These are phyloP conservation scores for Luffa aegyptiaca DNA, from an alignment of 306 rosid genomes.

Conservation along the genomic window DNA sequence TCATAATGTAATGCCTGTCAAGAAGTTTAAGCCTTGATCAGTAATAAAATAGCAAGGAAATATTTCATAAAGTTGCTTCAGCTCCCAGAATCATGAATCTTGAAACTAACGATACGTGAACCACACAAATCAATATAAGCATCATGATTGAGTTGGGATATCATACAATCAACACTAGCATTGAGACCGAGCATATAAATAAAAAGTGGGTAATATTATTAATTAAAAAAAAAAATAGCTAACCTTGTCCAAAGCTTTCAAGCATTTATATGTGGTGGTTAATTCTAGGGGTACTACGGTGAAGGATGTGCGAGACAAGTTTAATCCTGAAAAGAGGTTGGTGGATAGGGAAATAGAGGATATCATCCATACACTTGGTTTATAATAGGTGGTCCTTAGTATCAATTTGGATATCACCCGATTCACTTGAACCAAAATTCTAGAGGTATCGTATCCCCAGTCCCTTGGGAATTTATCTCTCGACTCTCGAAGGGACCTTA, in stretches of 20 bases:
- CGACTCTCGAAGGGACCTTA: not conserved
- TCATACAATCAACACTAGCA: not conserved
- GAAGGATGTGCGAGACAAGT: not conserved
- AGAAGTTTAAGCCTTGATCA: slow-evolving; percentile 20
- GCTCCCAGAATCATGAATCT: not conserved
- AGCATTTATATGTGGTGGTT: not conserved
- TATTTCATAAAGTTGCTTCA: not conserved
- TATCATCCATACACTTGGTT: not conserved
- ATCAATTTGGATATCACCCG: not conserved
- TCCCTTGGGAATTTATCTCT: not conserved
- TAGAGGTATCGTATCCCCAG: not conserved
- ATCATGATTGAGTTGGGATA: not conserved
- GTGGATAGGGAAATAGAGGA: not conserved
- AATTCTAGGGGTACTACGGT: not conserved
- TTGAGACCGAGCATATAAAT: not conserved
- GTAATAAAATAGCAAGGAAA: slow-evolving; percentile 7
- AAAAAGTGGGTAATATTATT: not conserved
- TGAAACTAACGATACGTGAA: not conserved
- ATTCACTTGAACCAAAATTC: not conserved
- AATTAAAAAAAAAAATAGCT: not conserved
- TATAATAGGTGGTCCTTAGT: not conserved
- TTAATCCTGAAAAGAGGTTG: not conserved
- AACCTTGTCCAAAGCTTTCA: not conserved
- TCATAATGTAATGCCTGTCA: slow-evolving; percentile 87
- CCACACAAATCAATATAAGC: not conserved